phyloP scores from a whole-genome alignment of 805 yeast genomes.

The Cyberlindnera samutprakarnensis region DNA sequence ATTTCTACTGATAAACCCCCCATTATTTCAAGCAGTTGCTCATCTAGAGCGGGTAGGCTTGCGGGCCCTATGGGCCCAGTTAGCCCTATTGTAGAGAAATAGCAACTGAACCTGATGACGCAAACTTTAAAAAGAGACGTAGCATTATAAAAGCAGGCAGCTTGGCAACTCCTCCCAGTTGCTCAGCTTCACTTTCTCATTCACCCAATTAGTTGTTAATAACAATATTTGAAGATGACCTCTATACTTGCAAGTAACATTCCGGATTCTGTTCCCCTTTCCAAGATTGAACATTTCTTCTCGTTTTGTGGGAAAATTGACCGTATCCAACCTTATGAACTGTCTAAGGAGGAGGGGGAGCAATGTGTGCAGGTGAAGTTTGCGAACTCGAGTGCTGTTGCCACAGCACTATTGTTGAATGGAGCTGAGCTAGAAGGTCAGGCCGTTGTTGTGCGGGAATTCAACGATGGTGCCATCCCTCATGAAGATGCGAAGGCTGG shows the following conservation, averaged over 20 bases:
- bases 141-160: no score
- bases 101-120: background rate
- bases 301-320: conserved; percentile 61
- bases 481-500: conserved; percentile 15
- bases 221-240: background rate
- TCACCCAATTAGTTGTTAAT: no score
- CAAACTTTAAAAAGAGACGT: no score
- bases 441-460: conserved; percentile 37
- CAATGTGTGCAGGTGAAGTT: conserved; percentile 39
- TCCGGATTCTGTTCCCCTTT: conserved; percentile 39
- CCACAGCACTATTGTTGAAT: conserved; percentile 62
- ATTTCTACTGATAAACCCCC: no score
- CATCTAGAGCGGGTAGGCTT: no score
- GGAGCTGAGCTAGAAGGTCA: conserved; percentile 67
- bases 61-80: no score
- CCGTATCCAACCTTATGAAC: conserved; percentile 14
- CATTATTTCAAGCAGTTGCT: no score
- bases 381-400: conserved; percentile 50
- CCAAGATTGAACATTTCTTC: conserved; percentile 58
- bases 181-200: no score
- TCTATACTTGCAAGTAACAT: conserved; percentile 47
- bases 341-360: conserved; percentile 6
- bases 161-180: no score
- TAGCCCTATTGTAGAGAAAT: background rate
- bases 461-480: conserved; percentile 18